Evolutionary conservation across 2,329 filamentous ascomycete genomes (phyloP).

Genomic region (Colletotrichum godetiae): DNA sequence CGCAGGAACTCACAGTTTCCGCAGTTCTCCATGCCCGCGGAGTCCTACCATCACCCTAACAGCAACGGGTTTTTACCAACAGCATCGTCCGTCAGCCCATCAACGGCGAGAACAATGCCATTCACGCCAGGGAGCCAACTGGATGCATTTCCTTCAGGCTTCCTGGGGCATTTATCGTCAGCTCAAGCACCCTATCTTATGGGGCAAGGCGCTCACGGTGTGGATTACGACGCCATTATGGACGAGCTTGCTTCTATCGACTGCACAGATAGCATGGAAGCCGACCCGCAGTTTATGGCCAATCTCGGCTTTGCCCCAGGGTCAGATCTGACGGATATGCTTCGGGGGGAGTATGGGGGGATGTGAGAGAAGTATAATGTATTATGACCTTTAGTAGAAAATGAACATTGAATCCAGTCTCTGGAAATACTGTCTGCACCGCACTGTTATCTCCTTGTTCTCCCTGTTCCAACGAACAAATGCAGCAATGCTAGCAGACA

Average conservation of each 20-base stretch:
- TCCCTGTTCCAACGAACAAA: not conserved
- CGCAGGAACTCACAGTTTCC: slow-evolving; percentile 18
- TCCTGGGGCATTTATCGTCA: slow-evolving; percentile 31
- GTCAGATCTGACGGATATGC: slow-evolving; percentile 66
- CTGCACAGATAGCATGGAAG: slow-evolving; percentile 59
- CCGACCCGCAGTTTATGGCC: slow-evolving; percentile 73
- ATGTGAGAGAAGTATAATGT: slow-evolving; percentile 30
- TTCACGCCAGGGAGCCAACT: slow-evolving; percentile 34
- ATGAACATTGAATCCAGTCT: slow-evolving; percentile 5
- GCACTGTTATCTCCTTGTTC: not conserved
- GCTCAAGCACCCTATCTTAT: slow-evolving; percentile 40
- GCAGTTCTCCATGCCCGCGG: slow-evolving; percentile 17
- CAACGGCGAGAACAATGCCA: slow-evolving; percentile 33
- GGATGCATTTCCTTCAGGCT: slow-evolving; percentile 27
- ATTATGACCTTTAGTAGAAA: slow-evolving; percentile 21
- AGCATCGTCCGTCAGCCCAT: slow-evolving; percentile 33
- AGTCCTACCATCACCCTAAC: slow-evolving; percentile 21
- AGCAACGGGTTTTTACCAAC: slow-evolving; percentile 15
- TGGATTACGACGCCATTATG: slow-evolving; percentile 64
- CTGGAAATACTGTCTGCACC: not conserved
- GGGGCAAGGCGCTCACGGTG: slow-evolving; percentile 35
- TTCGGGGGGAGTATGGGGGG: slow-evolving; percentile 49
- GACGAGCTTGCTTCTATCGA: slow-evolving; percentile 65
- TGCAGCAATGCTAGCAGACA: not conserved
- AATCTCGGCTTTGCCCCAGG: slow-evolving; percentile 75